Evolutionary conservation across 352 stramenopile genomes (phyloP).

Genomic region (Phytopythium helicoides): DNA sequence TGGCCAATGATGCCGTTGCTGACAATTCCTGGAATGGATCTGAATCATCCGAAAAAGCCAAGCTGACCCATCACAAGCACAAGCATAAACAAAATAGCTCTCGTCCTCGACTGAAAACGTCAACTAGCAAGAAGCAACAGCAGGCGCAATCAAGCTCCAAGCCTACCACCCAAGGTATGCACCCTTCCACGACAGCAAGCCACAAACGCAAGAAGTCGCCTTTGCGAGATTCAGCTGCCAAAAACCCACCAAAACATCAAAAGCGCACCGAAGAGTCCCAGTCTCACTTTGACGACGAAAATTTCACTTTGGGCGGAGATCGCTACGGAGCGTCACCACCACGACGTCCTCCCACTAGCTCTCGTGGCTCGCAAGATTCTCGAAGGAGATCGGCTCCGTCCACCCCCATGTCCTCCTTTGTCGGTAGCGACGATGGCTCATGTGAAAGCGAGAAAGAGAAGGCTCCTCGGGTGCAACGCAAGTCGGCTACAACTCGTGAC

Average conservation of each 20-base stretch:
- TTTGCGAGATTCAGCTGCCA: not conserved
- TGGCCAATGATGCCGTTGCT: conserved; percentile 5
- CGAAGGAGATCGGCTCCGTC: not conserved
- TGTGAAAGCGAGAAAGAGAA: no score
- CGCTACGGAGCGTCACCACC: conserved; percentile 22
- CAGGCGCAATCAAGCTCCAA: not conserved
- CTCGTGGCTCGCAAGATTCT: not conserved
- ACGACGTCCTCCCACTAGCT: conserved; percentile 19
- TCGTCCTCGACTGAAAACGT: not conserved
- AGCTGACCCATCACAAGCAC: conserved; percentile 4
- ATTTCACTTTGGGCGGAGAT: conserved; percentile 19
- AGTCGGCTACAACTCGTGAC: not conserved
- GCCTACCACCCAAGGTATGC: no score
- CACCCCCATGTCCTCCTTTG: not conserved
- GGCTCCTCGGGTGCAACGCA: no score
- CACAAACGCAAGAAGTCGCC: conserved; percentile 7
- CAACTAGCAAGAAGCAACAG: conserved; percentile 3
- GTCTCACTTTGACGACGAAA: conserved; percentile 14
- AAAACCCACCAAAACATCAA: not conserved
- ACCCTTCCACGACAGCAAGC: not conserved
- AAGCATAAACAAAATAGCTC: conserved; percentile 2
- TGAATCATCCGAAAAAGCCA: conserved; percentile 2
- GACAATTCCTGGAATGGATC: conserved; percentile 1
- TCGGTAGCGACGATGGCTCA: no score
- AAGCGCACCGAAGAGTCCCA: not conserved